Evolutionary conservation across 345 rosid genomes (phyloP).

Genomic region (Moricandia moricandioides): DNA sequence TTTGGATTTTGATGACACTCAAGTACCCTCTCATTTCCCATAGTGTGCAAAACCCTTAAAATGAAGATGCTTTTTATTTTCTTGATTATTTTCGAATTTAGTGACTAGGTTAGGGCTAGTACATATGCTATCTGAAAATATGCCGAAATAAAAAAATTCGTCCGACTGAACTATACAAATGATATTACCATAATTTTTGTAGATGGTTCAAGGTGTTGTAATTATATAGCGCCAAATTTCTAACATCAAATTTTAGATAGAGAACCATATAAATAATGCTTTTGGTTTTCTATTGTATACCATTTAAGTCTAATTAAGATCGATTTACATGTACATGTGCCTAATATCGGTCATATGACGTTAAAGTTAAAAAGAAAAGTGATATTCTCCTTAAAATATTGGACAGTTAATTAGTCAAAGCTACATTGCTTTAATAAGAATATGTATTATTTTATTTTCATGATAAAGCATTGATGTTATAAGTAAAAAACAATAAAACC

Average conservation of each 20-base stretch:
- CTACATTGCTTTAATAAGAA: background rate
- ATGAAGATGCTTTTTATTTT: background rate
- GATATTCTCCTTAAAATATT: background rate
- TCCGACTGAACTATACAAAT: background rate
- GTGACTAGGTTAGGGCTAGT: background rate
- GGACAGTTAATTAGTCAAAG: background rate
- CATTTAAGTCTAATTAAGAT: background rate
- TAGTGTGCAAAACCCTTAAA: background rate
- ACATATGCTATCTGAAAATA: background rate
- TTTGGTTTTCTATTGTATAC: background rate
- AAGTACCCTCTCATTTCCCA: background rate
- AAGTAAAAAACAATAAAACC: no score
- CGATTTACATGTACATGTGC: background rate
- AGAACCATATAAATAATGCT: background rate
- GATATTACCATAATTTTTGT: background rate
- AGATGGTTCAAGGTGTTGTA: background rate
- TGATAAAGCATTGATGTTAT: background rate
- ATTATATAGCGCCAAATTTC: background rate
- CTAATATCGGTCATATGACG: background rate
- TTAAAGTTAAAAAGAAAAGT: background rate
- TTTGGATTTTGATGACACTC: slow-evolving; percentile 31
- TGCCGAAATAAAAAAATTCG: no score
- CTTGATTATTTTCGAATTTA: no score
- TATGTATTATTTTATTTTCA: background rate
- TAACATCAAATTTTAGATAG: background rate